Evolutionary conservation across 1,139 yeast species (phyloP).

Genomic region (Yamadazyma taylorii): DNA sequence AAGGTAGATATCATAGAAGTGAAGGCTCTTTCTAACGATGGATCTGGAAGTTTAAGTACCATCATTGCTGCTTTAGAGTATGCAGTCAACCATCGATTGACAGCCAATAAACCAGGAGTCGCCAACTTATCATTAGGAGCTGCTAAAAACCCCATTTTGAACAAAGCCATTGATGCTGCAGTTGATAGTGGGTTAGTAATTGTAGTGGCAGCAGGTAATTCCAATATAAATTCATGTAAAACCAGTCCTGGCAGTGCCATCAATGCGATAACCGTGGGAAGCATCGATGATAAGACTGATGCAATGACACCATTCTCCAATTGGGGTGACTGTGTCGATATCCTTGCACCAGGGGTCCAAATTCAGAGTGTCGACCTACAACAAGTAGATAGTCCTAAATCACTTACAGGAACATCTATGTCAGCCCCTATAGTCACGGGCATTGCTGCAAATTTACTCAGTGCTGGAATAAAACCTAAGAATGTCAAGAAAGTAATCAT

Average conservation of each 20-base stretch:
- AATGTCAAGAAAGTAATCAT: slow-evolving; percentile 43
- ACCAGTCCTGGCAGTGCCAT: slow-evolving; percentile 79
- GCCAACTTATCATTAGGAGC: slow-evolving; percentile 85
- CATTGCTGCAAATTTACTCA: slow-evolving; percentile 58
- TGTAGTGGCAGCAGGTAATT: slow-evolving; percentile 90
- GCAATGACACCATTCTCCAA: slow-evolving; percentile 73
- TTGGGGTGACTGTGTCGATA: slow-evolving; percentile 87
- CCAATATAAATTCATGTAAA: slow-evolving; percentile 71
- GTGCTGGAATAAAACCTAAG: slow-evolving; percentile 52
- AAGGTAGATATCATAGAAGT: slow-evolving; percentile 62
- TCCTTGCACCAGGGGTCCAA: slow-evolving; percentile 77
- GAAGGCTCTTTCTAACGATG: slow-evolving; percentile 61
- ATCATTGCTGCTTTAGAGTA: slow-evolving; percentile 72
- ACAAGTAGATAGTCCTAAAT: slow-evolving; percentile 29
- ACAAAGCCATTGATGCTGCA: slow-evolving; percentile 74
- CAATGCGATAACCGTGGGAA: slow-evolving; percentile 79
- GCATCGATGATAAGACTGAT: slow-evolving; percentile 74
- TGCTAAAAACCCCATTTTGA: slow-evolving; percentile 59
- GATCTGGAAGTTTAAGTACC: slow-evolving; percentile 67
- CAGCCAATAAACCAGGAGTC: slow-evolving; percentile 52
- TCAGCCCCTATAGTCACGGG: slow-evolving; percentile 84
- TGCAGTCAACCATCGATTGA: slow-evolving; percentile 58
- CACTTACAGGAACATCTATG: slow-evolving; percentile 84
- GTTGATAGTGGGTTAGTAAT: slow-evolving; percentile 67
- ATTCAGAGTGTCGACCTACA: slow-evolving; percentile 49